phyloP scores from a whole-genome alignment of 495 filamentous ascomycete species.

The Penicillium bovifimosum region DNA sequence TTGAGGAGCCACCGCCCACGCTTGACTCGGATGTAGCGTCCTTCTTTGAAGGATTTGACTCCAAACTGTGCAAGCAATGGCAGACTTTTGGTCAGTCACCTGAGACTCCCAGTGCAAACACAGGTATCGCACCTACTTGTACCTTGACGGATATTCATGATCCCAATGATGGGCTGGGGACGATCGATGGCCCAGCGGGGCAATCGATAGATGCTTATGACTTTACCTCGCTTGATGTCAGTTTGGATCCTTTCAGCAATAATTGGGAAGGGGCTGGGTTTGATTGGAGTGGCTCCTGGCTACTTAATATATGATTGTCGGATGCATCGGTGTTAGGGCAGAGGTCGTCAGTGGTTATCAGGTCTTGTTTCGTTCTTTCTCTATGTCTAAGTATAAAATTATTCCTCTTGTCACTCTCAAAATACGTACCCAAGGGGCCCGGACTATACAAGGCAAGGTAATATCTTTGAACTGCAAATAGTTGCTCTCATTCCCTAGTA shows the following conservation, averaged over 20 bases:
- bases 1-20: constrained; percentile 15
- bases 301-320: constrained; percentile 15
- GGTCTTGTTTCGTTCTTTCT: background rate
- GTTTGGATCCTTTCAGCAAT: constrained; percentile 19
- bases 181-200: constrained; percentile 11
- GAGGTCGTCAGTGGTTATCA: background rate
- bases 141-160: constrained; percentile 21
- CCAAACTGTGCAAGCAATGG: constrained; percentile 25
- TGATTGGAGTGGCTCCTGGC: constrained; percentile 29
- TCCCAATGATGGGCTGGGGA: constrained; percentile 2
- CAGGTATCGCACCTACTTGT: constrained; percentile 9
- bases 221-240: constrained; percentile 14
- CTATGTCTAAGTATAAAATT: background rate
- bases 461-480: too few species aligned
- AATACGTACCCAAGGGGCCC: too few species aligned
- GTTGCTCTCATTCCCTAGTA: too few species aligned
- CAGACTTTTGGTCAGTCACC: constrained; percentile 20
- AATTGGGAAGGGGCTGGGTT: constrained; percentile 27
- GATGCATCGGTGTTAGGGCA: background rate
- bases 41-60: constrained; percentile 27
- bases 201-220: constrained; percentile 9
- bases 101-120: background rate
- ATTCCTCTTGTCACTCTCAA: background rate
- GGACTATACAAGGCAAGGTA: too few species aligned
- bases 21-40: constrained; percentile 19